Evolutionary conservation across 2,329 filamentous ascomycete species (phyloP), one percentile per base, ranked within the genome.

Genomic region (Tolypocladium pustulatum): DNA sequence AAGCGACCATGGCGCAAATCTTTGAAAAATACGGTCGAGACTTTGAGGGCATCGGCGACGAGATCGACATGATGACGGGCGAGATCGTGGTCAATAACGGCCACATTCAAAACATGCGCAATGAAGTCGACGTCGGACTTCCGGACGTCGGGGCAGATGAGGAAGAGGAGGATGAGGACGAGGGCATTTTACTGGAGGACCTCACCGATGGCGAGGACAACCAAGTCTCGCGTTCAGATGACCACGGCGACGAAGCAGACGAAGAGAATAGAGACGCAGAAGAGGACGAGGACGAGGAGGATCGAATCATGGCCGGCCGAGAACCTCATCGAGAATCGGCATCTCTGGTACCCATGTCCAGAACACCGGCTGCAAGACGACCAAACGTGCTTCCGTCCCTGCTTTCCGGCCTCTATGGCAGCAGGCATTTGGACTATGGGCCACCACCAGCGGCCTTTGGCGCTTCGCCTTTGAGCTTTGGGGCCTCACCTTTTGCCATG

Each of bases 11-110:
- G 70, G 91, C 96, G 68, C 78, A 83, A 58, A 96, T 97, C 58
- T 96, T 96, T 69, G 83, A 88, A 61, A 97, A 96, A 71, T 97
- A 96, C 70, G 86, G 81, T 57, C 86, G 81, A 63, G 89, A 97
- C 69, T 96, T 96, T 67, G 85, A 85, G 2, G 88, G 86, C 5
- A 80, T 93, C 56, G 91, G 88, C 57, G 93, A 97, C 71, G 91
- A 96, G 74, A 91, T 97, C 66, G 90, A 97, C 71, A 78, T 96
- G 59, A 78, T 79, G 55, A 93, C 89, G 0, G 91, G 90, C 57
- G 79, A 89, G 60, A 85, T 97, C 54, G 80, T 96, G n/a, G 86
- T 97, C 58, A 82, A 97, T 72, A 94, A 96, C 77, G 93, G 94
- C 0, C 94, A 97, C 74, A 71, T 97, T 57, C 71, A 81, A 56